A percentile compares a stretch with the other conserved stretches of the same genome.
Conservation (phyloP, 2,329 filamentous ascomycete species). For the Alternaria triticimaculans region DNA sequence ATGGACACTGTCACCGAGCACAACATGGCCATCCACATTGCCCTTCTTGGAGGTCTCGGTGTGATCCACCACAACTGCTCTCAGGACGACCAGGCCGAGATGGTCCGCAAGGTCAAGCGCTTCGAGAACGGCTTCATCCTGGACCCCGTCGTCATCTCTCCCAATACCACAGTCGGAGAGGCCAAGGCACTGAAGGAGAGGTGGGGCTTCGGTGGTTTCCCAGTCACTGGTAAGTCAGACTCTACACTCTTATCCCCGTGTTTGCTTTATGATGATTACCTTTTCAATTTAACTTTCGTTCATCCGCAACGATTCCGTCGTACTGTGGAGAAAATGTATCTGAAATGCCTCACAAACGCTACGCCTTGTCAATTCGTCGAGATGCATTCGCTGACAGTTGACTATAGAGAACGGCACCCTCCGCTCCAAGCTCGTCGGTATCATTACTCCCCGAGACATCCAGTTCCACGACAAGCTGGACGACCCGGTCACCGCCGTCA, state of each 20-base stretch:
- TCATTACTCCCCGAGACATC: constrained; percentile 96
- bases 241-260: constrained; percentile 13
- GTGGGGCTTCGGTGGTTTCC: constrained; percentile 98
- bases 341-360: constrained; percentile 48
- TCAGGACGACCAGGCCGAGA: constrained; percentile 95
- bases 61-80: constrained; percentile 99
- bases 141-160: constrained; percentile 90
- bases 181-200: constrained; percentile 93
- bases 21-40: constrained; percentile 99
- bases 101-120: constrained; percentile 98
- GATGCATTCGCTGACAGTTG: constrained; percentile 27
- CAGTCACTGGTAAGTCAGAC: constrained; percentile 84
- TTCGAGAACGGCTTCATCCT: constrained; percentile 99
- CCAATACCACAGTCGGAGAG: constrained; percentile 86
- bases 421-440: constrained; percentile 94
- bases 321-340: constrained; percentile 77
- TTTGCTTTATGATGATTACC: constrained; percentile 74
- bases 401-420: constrained; percentile 83
- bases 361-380: not conserved
- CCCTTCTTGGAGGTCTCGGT: constrained; percentile 83
- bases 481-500: constrained; percentile 82
- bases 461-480: constrained; percentile 85
- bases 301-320: constrained; percentile 92
- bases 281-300: constrained; percentile 97
- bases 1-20: constrained; percentile 99